Percentiles rank a stretch among this genome's conserved stretches.
Evolutionary conservation across 2,329 filamentous ascomycete species (phyloP).

Genomic region (Samsoniella hepiali): DNA sequence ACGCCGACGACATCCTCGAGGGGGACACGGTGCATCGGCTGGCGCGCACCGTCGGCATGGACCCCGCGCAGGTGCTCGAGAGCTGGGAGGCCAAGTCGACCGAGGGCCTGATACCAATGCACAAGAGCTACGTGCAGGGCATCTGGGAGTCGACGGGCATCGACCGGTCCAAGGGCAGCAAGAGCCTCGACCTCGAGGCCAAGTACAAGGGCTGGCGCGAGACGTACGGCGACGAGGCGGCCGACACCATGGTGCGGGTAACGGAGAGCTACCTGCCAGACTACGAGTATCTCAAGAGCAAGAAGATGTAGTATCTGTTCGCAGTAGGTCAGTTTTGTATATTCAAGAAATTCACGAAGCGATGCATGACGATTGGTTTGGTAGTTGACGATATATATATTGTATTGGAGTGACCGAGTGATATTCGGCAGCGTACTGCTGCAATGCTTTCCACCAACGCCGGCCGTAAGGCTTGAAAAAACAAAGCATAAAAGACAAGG

Average conservation of each 20-base stretch:
- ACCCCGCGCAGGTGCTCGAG: constrained; percentile 8
- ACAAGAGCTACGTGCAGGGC: constrained; percentile 13
- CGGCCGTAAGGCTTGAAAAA: constrained; percentile 2
- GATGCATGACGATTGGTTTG: background rate
- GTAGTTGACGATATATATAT: background rate
- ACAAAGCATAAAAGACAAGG: background rate
- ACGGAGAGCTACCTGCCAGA: constrained; percentile 6
- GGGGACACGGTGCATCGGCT: constrained; percentile 6
- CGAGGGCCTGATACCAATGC: constrained; percentile 1
- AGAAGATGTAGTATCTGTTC: background rate
- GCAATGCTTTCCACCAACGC: constrained; percentile 6
- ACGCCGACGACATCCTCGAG: constrained; percentile 18
- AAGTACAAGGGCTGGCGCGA: constrained; percentile 13
- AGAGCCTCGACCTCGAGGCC: background rate
- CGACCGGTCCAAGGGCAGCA: constrained; percentile 16
- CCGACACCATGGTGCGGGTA: background rate
- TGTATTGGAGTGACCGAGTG: background rate
- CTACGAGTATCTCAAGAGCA: constrained; percentile 15
- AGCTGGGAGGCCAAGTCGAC: constrained; percentile 10
- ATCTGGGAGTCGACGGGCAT: constrained; percentile 14
- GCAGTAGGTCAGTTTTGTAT: background rate
- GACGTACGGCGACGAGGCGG: constrained; percentile 11
- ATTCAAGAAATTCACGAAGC: background rate
- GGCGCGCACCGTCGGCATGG: background rate
- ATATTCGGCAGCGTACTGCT: background rate